Evolutionary conservation across 495 filamentous ascomycete species (phyloP).

Genomic region (Pseudevernia furfuracea): DNA sequence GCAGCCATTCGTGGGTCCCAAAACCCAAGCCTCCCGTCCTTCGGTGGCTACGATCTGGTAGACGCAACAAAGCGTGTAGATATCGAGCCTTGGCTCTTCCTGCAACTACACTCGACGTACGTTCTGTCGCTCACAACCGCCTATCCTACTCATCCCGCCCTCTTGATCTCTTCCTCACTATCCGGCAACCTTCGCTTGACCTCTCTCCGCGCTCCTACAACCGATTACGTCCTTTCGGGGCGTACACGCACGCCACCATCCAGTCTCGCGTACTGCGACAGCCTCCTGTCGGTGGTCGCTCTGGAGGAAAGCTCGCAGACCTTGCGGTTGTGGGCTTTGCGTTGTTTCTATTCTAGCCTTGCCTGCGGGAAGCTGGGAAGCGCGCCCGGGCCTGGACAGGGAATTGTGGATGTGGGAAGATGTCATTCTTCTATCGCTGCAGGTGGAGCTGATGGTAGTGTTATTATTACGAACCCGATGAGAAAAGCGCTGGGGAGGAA

Average conservation of each 20-base stretch:
- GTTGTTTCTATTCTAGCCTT: slow-evolving; percentile 46
- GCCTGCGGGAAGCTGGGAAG: slow-evolving; percentile 30
- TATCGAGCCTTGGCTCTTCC: slow-evolving; percentile 46
- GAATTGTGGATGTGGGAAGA: slow-evolving; percentile 38
- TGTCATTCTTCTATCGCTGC: slow-evolving; percentile 48
- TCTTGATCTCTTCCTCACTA: slow-evolving; percentile 48
- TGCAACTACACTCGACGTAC: slow-evolving; percentile 52
- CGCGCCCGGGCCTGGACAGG: slow-evolving; percentile 11
- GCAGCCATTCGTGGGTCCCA: neutral
- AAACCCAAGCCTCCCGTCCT: neutral
- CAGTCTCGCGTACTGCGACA: slow-evolving; percentile 49
- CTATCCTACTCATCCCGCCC: slow-evolving; percentile 52
- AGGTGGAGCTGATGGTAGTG: slow-evolving; percentile 51
- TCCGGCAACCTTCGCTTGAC: slow-evolving; percentile 53
- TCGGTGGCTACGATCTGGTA: neutral
- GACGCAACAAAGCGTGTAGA: slow-evolving; percentile 21
- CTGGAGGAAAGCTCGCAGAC: slow-evolving; percentile 51
- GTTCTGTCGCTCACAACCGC: slow-evolving; percentile 49
- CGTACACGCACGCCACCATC: slow-evolving; percentile 45
- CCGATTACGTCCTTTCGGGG: slow-evolving; percentile 42
- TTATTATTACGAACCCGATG: slow-evolving; percentile 49
- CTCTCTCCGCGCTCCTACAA: slow-evolving; percentile 43
- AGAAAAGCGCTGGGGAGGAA: slow-evolving; percentile 47
- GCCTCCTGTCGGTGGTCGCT: slow-evolving; percentile 45
- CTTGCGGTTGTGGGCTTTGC: slow-evolving; percentile 45